phyloP scores from a whole-genome alignment of 129 eudicot genomes.

The Lonicera japonica region DNA sequence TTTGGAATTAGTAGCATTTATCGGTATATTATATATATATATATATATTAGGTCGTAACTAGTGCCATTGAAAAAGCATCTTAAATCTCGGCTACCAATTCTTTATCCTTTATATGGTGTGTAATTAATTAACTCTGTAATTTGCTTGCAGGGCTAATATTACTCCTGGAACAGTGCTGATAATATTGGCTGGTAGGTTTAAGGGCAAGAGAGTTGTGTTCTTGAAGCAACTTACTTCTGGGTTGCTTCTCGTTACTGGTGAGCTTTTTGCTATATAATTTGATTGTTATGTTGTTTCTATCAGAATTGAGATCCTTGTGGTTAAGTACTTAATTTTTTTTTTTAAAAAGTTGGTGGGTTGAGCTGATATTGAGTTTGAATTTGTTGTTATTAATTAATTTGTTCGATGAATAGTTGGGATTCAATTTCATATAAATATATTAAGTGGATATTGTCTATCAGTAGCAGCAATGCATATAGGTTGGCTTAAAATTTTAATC shows the following conservation, averaged over 20 bases:
- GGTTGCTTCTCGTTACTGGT: conserved; percentile 64
- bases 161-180: conserved; percentile 68
- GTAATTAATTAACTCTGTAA: not conserved
- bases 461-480: too few relatives aligned
- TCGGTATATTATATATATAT: too few relatives aligned
- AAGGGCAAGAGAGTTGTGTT: conserved; percentile 85
- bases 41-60: too few relatives aligned
- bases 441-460: too few relatives aligned
- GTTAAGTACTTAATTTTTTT: not conserved
- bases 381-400: too few relatives aligned
- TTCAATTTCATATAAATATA: too few relatives aligned
- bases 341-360: not conserved
- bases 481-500: too few relatives aligned
- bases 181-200: conserved; percentile 57
- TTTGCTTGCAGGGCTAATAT: conserved; percentile 46
- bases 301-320: not conserved
- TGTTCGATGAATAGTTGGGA: too few relatives aligned
- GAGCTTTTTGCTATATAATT: not conserved
- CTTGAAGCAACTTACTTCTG: conserved; percentile 80
- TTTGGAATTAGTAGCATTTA: too few relatives aligned
- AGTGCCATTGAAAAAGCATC: too few relatives aligned
- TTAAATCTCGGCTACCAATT: too few relatives aligned
- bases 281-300: not conserved
- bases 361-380: not conserved
- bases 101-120: not conserved